Conservation (phyloP, 2,329 filamentous ascomycete genomes). For the Xylariales sp. region DNA sequence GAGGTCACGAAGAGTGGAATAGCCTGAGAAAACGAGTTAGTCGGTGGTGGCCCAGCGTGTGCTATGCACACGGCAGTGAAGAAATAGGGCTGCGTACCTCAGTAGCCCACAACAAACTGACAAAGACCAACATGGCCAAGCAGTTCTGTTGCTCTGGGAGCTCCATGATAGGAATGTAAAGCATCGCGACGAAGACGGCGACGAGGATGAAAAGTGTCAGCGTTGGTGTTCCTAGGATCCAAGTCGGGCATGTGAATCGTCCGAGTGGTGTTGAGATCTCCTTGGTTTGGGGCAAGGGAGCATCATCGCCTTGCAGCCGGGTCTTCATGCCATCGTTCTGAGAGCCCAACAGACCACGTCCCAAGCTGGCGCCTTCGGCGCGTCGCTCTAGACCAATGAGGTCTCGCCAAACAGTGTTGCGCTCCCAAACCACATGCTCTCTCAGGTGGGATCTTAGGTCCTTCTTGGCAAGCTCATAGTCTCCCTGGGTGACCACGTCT, state of each 20-base stretch:
- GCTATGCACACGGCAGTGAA: too few species aligned
- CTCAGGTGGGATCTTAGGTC: constrained; percentile 86
- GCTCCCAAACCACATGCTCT: constrained; percentile 97
- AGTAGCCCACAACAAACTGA: constrained; percentile 93
- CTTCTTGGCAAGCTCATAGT: constrained; percentile 70
- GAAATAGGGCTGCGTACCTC: constrained; percentile 54
- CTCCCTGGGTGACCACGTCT: constrained; percentile 75
- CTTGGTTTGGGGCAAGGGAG: constrained; percentile 55
- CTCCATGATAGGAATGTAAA: constrained; percentile 78
- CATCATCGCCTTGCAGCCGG: constrained; percentile 80
- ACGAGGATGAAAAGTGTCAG: constrained; percentile 69
- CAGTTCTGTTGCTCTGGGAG: constrained; percentile 93
- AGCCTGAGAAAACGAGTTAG: too few species aligned
- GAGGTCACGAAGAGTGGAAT: constrained; percentile 97
- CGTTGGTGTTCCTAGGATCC: constrained; percentile 81
- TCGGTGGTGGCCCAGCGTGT: too few species aligned
- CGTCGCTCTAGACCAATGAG: constrained; percentile 98
- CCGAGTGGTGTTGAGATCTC: constrained; percentile 78
- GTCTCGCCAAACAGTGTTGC: constrained; percentile 97
- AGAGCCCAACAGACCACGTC: constrained; percentile 75
- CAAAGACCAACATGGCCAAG: constrained; percentile 86
- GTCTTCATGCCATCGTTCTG: constrained; percentile 64
- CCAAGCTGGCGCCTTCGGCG: constrained; percentile 88
- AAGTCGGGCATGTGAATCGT: constrained; percentile 68
- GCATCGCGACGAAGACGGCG: constrained; percentile 66